These are phyloP conservation scores for Claviceps capensis DNA, from an alignment of 2,329 filamentous ascomycete species.

Conservation along the genomic window DNA sequence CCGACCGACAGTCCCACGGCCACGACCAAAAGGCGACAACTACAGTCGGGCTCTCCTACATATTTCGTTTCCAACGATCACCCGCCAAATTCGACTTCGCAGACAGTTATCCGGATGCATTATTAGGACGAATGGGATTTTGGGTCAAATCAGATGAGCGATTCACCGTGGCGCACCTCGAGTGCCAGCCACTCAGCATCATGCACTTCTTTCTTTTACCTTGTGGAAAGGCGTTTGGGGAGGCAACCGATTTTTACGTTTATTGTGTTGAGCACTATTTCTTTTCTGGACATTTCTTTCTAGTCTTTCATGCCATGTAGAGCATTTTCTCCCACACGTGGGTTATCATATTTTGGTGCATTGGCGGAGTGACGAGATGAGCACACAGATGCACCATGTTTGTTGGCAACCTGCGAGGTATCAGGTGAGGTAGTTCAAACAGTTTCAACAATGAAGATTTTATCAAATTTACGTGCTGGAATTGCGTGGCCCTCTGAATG, in stretches of 20 bases:
- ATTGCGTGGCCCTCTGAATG: too few species aligned
- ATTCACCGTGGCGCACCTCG: slow-evolving; percentile 2
- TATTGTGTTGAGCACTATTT: neutral
- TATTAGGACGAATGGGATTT: neutral
- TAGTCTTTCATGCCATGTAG: slow-evolving; percentile 1
- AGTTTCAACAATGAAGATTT: neutral
- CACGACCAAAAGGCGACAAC: neutral
- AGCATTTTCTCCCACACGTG: neutral
- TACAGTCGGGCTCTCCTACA: neutral
- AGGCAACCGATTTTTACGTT: neutral
- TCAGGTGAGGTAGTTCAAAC: neutral
- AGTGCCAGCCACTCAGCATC: neutral
- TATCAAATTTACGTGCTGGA: too few species aligned
- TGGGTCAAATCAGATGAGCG: neutral
- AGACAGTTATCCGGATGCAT: neutral
- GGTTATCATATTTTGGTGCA: neutral
- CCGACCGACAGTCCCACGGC: neutral
- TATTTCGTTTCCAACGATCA: neutral
- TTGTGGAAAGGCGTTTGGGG: slow-evolving; percentile 5
- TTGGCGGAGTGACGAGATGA: neutral
- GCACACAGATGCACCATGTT: neutral
- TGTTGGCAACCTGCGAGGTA: neutral
- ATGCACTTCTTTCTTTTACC: neutral
- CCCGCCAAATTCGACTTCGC: neutral
- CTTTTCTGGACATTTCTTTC: neutral